Evolutionary conservation across 2,329 filamentous ascomycete species (phyloP), one percentile per base, ranked within the genome.

Genomic region (Seiridium unicorne): DNA sequence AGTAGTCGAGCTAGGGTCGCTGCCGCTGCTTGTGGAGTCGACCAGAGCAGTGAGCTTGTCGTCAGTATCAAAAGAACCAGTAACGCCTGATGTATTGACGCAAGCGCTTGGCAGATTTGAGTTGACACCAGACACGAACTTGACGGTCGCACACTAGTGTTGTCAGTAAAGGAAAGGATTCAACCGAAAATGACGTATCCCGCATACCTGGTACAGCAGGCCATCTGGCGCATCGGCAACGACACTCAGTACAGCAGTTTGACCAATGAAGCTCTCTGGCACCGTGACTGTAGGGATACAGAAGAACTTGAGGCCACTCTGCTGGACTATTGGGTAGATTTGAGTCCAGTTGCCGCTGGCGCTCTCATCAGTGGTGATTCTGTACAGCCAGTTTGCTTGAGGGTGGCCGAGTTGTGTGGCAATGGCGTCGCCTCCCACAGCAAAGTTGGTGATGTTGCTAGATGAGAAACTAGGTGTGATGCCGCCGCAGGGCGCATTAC

Each of bases 371-470:
- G 80, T 74, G 10, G 84, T 87, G 63, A 79, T 82, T 62, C 85
- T 84, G 75, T 85, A 83, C 13, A 88, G 76, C 81, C 80, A 87
- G 58, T 76, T 83, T 64, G 76, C 74, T 68, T 84, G 76, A 3
- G 81, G 75, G 67, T 88, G 85, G 3, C 76, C 78, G 6, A 79
- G 75, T 6, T 71, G 72, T 55, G 82, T 68, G 61, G 77, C 76
- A 40, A 87, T 74, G 60, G 80, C 73, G 64, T 86, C 81, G 65
- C 84, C 84, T 65, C 74, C 83, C 61, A 87, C 81, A 68, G 86
- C 80, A 72, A 87, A 87, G 65, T 85, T 75, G 57, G 77, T 76
- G 32, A 74, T 64, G 51, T 74, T 74, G 63, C 70, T 64, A 3
- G 65, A 49, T 6, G 64, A 65, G 58, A 84, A 78, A 63, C 81